phyloP scores from a whole-genome alignment of 2,329 filamentous ascomycete genomes.

The Cryphonectria japonica region DNA sequence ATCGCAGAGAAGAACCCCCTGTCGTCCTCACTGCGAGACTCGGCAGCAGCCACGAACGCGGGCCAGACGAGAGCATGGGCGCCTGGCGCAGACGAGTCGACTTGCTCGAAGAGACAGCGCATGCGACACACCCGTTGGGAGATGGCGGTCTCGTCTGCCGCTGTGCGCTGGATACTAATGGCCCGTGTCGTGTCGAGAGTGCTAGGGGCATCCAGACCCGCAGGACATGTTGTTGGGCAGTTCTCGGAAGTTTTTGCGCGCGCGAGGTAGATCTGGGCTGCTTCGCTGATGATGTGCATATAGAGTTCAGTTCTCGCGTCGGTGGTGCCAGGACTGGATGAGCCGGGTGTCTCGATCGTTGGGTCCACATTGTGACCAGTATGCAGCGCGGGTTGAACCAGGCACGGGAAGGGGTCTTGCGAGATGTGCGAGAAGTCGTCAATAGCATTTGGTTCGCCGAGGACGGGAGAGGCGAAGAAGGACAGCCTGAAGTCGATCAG shows the following conservation, averaged over 20 bases:
- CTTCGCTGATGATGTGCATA: conserved; percentile 20
- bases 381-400: conserved; percentile 10
- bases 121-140: neutral
- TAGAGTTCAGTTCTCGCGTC: conserved; percentile 23
- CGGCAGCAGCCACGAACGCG: conserved; percentile 26
- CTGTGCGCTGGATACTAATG: no score
- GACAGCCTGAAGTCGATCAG: conserved; percentile 16
- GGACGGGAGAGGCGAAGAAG: conserved; percentile 21
- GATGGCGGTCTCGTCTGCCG: conserved; percentile 8
- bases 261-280: conserved; percentile 21
- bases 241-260: conserved; percentile 13
- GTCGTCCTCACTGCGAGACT: conserved; percentile 18
- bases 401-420: conserved; percentile 14
- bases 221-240: neutral
- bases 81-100: conserved; percentile 22
- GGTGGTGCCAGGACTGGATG: neutral
- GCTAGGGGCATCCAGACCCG: neutral
- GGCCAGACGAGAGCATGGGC: conserved; percentile 28
- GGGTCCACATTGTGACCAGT: conserved; percentile 6
- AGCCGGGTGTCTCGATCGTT: conserved; percentile 1
- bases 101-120: conserved; percentile 20
- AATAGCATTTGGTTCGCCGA: conserved; percentile 24
- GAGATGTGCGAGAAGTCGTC: conserved; percentile 20
- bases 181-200: neutral
- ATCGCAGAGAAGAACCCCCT: conserved; percentile 21